Base-by-base conservation (phyloP, 2,329 filamentous ascomycete genomes). In the Penicillium italicum region DNA sequence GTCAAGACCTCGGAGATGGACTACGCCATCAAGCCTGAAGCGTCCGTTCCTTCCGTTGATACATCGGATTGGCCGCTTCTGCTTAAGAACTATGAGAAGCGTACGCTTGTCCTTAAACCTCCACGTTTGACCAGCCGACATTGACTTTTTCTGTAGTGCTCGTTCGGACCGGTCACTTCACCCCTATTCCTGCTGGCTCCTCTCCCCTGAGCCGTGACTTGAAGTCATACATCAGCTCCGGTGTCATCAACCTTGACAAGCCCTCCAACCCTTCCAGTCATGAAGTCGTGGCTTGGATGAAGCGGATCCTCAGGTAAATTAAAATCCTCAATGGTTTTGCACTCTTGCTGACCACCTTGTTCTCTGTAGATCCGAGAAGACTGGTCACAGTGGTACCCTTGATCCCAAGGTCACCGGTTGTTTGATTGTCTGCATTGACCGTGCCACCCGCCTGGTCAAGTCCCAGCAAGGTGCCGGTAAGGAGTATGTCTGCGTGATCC, bases 251-350 rank as follows among this genome's bases (percentile, higher is more conserved):
- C 80, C 87, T 97, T 67, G 90, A 95, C 80, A 96, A 96, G 81
- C 94, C 93, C 55, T 95, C 92, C 50, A 99, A 99, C 81, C 93
- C 93, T 52, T 97, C 92, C 65, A 94, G 89, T 71, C 94, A 99
- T 83, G 94, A 99, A 82, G 94, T 99, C 64, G 94, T 99, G 72
- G 93, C 94, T 65, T 99, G 94, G 94, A 89, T 97, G 68, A 99
- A 99, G 87, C 88, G 93, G 69, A 97, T 97, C 70, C 83, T 99
- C 54, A 87, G 89, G 88, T 91, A 85, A 77, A 30, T 18, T 24
- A 41, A 24, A 30, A 11, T 9, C 26, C 26, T 50, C 51, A 47
- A 46, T 50, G 8, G 28, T 8, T 40, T 20, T 26, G 16, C 14
- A 41, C 28, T 10, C 12, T 55, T 62, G 30, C 67, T 70, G 45